Percentiles rank a stretch among this genome's conserved stretches.
Evolutionary conservation across 768 basidiomycete species (phyloP).

Genomic region (Calocera viscosa): DNA sequence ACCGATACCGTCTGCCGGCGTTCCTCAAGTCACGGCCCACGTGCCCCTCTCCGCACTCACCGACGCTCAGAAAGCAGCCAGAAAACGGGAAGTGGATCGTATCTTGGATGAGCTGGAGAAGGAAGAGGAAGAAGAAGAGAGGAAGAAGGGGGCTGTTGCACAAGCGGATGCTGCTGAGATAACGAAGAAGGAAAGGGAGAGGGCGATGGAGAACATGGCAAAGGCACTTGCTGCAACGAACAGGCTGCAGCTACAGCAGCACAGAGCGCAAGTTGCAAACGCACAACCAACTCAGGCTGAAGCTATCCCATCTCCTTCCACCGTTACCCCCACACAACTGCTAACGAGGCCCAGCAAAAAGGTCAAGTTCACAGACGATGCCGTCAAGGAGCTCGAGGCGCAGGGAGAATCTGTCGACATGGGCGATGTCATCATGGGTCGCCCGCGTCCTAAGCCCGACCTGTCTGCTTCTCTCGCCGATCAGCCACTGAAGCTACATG

Average conservation of each 20-base stretch:
- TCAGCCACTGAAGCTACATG: constrained; percentile 10
- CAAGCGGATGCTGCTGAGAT: constrained; percentile 15
- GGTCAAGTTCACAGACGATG: constrained; percentile 2
- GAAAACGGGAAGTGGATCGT: constrained; percentile 23
- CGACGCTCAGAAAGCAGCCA: constrained; percentile 17
- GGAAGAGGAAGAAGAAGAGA: constrained; percentile 17
- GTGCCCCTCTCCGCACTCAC: constrained; percentile 14
- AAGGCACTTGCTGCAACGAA: constrained; percentile 1
- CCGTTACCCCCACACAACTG: background rate
- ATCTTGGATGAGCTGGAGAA: constrained; percentile 27
- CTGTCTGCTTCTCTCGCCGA: background rate
- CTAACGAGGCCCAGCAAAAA: constrained; percentile 2
- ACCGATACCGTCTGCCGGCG: constrained; percentile 17
- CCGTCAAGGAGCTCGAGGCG: background rate
- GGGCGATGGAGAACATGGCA: background rate
- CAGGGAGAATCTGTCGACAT: background rate
- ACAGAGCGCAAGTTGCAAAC: background rate
- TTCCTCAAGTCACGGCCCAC: constrained; percentile 16
- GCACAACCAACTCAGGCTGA: background rate
- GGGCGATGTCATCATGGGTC: background rate
- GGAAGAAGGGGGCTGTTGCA: constrained; percentile 1
- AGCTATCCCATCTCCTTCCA: background rate
- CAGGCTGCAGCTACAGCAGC: background rate
- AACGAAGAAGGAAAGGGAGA: constrained; percentile 11
- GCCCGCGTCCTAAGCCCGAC: background rate